A percentile compares a stretch with the other conserved stretches of the same genome.
Conservation (phyloP, 768 basidiomycete genomes). For the Termitomyces sp. region DNA sequence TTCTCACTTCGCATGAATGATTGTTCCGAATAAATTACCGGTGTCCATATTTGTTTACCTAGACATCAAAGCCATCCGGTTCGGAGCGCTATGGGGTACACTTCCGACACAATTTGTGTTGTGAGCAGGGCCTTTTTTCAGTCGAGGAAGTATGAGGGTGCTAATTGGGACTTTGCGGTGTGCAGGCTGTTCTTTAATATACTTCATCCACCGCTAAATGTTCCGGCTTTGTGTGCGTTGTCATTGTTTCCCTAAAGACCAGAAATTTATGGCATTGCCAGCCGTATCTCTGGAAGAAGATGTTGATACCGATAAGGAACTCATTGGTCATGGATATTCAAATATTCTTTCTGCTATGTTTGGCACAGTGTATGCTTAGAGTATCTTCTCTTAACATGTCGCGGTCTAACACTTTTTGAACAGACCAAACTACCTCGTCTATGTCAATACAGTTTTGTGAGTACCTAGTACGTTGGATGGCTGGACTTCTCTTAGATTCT, state of each 20-base stretch:
- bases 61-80: constrained; percentile 64
- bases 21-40: not conserved
- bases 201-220: constrained; percentile 80
- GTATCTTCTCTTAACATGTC: not conserved
- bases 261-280: constrained; percentile 16
- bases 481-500: not conserved
- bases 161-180: not conserved
- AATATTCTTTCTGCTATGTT: constrained; percentile 77
- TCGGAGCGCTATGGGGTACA: constrained; percentile 69
- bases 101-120: constrained; percentile 93
- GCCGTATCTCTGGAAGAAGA: constrained; percentile 90
- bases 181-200: constrained; percentile 76
- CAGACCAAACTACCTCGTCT: constrained; percentile 83
- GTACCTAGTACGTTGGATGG: not conserved
- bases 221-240: constrained; percentile 74
- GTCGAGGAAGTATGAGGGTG: not conserved
- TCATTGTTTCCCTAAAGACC: not conserved
- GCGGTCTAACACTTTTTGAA: not conserved
- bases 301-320: constrained; percentile 86
- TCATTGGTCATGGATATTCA: constrained; percentile 88
- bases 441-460: constrained; percentile 79
- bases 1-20: not conserved
- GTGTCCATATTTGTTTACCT: not conserved
- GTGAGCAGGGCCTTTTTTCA: constrained; percentile 31
- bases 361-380: constrained; percentile 64